Evolutionary conservation across 116 monocot genomes (phyloP).

Genomic region (Iris pallida): DNA sequence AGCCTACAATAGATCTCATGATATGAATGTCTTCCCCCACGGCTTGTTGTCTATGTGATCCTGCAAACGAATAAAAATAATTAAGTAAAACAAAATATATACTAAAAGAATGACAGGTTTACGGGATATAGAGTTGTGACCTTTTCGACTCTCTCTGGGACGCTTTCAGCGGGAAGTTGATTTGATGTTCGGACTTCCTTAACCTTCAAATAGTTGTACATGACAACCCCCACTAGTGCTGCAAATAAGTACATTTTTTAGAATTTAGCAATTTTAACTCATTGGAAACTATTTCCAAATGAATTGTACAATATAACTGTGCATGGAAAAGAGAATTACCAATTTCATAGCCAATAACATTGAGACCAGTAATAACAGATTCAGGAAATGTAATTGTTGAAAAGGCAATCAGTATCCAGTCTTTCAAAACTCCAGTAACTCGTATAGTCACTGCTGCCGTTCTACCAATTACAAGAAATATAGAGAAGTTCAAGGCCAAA

Average conservation of each 20-base stretch:
- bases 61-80: too few relatives aligned
- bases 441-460: constrained; percentile 89
- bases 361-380: constrained; percentile 86
- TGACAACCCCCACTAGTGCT: constrained; percentile 89
- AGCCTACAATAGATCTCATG: too few relatives aligned
- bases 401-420: constrained; percentile 97
- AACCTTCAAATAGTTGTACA: constrained; percentile 94
- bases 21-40: too few relatives aligned
- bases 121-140: constrained; percentile 37
- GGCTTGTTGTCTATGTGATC: too few relatives aligned
- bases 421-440: constrained; percentile 96
- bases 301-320: constrained; percentile 1
- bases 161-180: constrained; percentile 43
- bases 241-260: constrained; percentile 12
- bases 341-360: constrained; percentile 88
- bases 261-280: constrained; percentile 2
- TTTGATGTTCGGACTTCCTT: constrained; percentile 60
- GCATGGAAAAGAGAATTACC: constrained; percentile 41
- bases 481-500: constrained; percentile 83
- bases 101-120: too few relatives aligned
- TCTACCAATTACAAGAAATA: constrained; percentile 92
- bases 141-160: constrained; percentile 59
- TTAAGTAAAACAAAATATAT: too few relatives aligned
- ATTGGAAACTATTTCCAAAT: too few relatives aligned
- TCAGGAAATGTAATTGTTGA: constrained; percentile 95